Evolutionary conservation across 83 land plant species (phyloP).

Genomic region (Diphasiastrum complanatum): DNA sequence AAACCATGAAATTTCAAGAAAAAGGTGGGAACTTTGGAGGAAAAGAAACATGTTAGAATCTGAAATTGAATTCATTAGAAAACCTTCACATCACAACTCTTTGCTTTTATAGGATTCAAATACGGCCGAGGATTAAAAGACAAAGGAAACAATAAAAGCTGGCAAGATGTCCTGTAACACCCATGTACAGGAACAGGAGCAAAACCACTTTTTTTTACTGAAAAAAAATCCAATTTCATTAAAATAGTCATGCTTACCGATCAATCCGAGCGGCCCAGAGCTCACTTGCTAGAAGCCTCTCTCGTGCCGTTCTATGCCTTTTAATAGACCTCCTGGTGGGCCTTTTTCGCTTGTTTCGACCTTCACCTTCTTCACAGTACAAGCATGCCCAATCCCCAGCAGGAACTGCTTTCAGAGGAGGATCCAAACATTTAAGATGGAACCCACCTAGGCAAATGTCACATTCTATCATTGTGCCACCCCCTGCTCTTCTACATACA

Average conservation of each 20-base stretch:
- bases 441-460: constrained; percentile 85
- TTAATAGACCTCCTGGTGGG: constrained; percentile 31
- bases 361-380: constrained; percentile 48
- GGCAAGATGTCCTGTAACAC: too few species aligned
- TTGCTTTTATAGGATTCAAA: too few species aligned
- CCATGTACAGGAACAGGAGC: neutral
- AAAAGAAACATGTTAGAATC: too few species aligned
- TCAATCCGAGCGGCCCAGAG: constrained; percentile 87
- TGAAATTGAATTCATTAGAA: too few species aligned
- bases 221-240: neutral
- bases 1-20: too few species aligned
- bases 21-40: too few species aligned
- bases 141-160: too few species aligned
- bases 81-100: too few species aligned
- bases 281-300: constrained; percentile 72
- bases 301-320: constrained; percentile 59
- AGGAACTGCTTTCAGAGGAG: constrained; percentile 80
- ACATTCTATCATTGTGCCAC: constrained; percentile 73
- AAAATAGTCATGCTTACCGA: constrained; percentile 30
- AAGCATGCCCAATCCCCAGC: constrained; percentile 83
- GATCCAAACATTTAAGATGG: constrained; percentile 72
- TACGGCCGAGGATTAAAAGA: too few species aligned
- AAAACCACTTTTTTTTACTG: neutral
- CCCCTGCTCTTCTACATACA: constrained; percentile 56
- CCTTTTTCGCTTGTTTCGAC: constrained; percentile 31